Evolutionary conservation across 345 rosid genomes (phyloP).

Genomic region (Mercurialis annua): DNA sequence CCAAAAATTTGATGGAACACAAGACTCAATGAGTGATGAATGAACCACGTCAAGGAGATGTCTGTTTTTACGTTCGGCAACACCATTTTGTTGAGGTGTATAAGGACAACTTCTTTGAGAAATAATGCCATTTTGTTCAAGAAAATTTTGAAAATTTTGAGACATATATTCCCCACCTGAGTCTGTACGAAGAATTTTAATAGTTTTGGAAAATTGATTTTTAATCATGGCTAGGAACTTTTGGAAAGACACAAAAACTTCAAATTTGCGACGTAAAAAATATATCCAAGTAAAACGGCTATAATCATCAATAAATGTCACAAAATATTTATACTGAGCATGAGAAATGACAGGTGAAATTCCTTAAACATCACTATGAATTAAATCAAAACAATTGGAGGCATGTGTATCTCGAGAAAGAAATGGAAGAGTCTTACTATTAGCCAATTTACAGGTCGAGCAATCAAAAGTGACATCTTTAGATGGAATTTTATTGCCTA

Average conservation of each 20-base stretch:
- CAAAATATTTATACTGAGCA: no score
- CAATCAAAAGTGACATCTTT: background rate
- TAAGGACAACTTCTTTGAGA: no score
- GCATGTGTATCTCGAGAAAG: background rate
- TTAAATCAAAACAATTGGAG: slow-evolving; percentile 1
- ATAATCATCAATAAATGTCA: background rate
- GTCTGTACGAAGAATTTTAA: background rate
- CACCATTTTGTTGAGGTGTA: background rate
- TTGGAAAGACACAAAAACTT: background rate
- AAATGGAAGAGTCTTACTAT: background rate
- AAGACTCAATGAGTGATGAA: background rate
- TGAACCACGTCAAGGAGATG: background rate
- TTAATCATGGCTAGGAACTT: background rate
- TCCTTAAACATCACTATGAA: background rate
- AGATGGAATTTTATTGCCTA: background rate
- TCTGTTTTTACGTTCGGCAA: background rate
- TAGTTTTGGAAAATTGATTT: background rate
- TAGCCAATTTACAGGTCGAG: background rate
- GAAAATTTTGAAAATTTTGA: background rate
- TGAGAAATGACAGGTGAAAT: background rate
- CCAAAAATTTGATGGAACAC: background rate
- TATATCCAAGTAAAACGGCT: background rate
- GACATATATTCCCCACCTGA: no score
- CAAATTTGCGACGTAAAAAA: background rate
- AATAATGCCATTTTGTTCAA: background rate